These are phyloP conservation scores for Xylaria hypoxylon DNA, from an alignment of 2,329 filamentous ascomycete species.

Conservation along the genomic window DNA sequence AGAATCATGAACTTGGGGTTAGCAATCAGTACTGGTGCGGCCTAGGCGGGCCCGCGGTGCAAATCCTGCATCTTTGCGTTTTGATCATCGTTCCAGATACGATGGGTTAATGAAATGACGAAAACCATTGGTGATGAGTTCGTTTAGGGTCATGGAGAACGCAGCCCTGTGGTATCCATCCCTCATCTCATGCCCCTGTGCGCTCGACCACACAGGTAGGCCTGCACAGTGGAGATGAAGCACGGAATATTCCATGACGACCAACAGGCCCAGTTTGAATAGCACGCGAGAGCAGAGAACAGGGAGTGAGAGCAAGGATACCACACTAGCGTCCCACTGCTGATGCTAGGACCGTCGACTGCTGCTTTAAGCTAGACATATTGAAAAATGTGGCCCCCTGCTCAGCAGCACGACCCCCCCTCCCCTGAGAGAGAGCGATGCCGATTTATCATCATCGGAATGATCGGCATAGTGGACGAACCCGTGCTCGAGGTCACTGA, in stretches of 20 bases:
- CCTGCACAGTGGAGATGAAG: conserved; percentile 28
- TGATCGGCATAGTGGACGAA: conserved; percentile 16
- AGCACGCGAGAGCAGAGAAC: conserved; percentile 19
- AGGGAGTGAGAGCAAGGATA: conserved; percentile 30
- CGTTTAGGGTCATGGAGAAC: conserved; percentile 22
- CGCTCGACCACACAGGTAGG: conserved; percentile 21
- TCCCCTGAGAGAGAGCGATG: conserved; percentile 20
- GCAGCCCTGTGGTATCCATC: conserved; percentile 34
- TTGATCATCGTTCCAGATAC: conserved; percentile 8
- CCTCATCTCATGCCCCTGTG: conserved; percentile 21
- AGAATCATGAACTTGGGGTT: conserved; percentile 28
- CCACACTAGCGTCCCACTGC: conserved; percentile 31
- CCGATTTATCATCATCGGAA: conserved; percentile 27
- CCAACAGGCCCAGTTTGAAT: conserved; percentile 29
- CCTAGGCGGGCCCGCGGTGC: not conserved
- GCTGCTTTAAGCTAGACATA: conserved; percentile 43
- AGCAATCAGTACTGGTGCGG: conserved; percentile 15
- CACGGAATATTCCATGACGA: conserved; percentile 37
- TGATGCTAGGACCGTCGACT: conserved; percentile 33
- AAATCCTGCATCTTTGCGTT: conserved; percentile 18
- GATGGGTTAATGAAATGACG: conserved; percentile 14
- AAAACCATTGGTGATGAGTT: conserved; percentile 21
- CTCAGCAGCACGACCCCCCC: conserved; percentile 15
- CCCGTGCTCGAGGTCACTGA: conserved; percentile 8
- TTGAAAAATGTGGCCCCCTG: conserved; percentile 37